Conservation (phyloP, 2,329 filamentous ascomycete species). For the Aspergillus glaucus region DNA sequence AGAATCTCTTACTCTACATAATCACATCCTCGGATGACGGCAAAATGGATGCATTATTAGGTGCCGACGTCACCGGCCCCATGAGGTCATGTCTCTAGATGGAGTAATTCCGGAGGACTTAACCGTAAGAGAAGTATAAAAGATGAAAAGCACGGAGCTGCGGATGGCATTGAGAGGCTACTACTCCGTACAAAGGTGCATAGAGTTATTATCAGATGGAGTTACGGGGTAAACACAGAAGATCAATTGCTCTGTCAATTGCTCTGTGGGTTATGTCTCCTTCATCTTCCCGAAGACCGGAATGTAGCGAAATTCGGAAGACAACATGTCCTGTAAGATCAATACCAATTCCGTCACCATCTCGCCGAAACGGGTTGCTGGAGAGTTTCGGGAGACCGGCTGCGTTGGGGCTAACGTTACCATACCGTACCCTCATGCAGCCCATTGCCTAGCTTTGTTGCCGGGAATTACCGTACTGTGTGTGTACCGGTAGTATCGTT, state of each 20-base stretch:
- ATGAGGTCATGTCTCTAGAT: neutral
- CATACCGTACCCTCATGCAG: conserved; percentile 12
- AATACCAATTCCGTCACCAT: no score
- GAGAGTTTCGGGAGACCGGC: conserved; percentile 18
- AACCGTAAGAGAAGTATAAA: no score
- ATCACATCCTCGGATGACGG: neutral
- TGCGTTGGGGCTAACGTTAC: conserved; percentile 22
- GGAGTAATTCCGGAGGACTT: no score
- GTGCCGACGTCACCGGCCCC: neutral
- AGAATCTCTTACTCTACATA: no score
- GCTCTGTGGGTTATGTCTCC: neutral
- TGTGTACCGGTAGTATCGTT: conserved; percentile 27
- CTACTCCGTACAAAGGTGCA: neutral
- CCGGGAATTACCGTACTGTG: conserved; percentile 14
- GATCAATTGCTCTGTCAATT: neutral
- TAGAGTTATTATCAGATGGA: neutral
- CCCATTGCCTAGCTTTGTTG: conserved; percentile 8
- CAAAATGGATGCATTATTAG: neutral
- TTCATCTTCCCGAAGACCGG: neutral
- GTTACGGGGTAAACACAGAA: neutral
- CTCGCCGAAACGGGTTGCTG: neutral
- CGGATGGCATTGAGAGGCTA: neutral
- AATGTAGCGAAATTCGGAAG: neutral
- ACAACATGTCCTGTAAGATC: neutral
- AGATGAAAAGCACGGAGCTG: neutral